phyloP scores from a whole-genome alignment of 1,139 yeast species.

The Yamadazyma oceani region DNA sequence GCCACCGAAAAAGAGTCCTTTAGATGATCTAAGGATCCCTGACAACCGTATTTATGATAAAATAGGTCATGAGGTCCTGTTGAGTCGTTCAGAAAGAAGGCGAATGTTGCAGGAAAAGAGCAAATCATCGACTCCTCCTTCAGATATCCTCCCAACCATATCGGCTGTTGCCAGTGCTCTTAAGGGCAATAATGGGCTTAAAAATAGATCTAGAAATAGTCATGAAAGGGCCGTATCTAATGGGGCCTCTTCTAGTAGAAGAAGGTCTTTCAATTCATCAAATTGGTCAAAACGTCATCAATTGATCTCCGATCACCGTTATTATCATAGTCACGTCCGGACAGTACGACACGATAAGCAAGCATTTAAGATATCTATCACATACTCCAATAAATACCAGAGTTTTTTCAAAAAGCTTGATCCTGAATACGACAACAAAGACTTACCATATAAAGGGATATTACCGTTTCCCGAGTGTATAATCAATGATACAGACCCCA shows the following conservation, averaged over 20 bases:
- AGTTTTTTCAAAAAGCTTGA: conserved; percentile 9
- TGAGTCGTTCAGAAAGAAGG: conserved; percentile 14
- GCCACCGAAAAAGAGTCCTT: conserved; percentile 18
- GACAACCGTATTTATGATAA: conserved; percentile 17
- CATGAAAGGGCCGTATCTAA: too few relatives aligned
- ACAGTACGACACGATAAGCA: conserved; percentile 4
- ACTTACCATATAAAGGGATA: conserved; percentile 67
- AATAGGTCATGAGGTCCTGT: conserved; percentile 13
- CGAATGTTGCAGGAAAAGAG: neutral
- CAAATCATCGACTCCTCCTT: neutral
- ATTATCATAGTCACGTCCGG: neutral
- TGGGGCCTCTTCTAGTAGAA: too few relatives aligned
- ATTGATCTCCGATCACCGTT: neutral
- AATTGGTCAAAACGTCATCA: neutral
- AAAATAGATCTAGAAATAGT: too few relatives aligned
- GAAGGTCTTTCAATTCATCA: neutral
- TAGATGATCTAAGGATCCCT: conserved; percentile 17
- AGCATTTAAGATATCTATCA: conserved; percentile 6
- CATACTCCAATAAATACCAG: conserved; percentile 8
- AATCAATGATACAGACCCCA: conserved; percentile 63
- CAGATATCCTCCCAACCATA: too few relatives aligned
- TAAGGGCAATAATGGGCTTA: too few relatives aligned
- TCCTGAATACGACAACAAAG: conserved; percentile 21
- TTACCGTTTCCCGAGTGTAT: conserved; percentile 58
- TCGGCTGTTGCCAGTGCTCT: too few relatives aligned